Evolutionary conservation across 2,329 filamentous ascomycete species (phyloP).

Genomic region (Zasmidium citrigriseum): DNA sequence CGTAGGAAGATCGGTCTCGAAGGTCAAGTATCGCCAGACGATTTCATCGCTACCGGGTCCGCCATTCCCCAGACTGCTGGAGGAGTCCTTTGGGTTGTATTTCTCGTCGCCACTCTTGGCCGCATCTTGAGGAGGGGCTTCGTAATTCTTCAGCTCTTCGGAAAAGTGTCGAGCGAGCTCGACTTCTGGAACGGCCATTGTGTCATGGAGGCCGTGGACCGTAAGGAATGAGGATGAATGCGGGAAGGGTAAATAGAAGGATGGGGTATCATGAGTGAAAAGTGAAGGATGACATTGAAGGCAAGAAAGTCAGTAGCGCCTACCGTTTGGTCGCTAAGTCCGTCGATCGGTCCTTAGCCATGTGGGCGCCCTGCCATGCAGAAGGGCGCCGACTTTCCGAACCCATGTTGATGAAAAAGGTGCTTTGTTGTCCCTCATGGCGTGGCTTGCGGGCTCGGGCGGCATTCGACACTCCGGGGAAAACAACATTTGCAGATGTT

Average conservation of each 20-base stretch:
- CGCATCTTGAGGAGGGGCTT: constrained; percentile 17
- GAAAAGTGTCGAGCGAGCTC: constrained; percentile 32
- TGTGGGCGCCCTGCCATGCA: neutral
- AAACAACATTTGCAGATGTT: no score
- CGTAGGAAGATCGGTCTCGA: constrained; percentile 60
- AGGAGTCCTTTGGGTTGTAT: constrained; percentile 16
- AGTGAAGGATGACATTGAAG: neutral
- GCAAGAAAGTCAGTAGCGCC: neutral
- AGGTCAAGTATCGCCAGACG: constrained; percentile 61
- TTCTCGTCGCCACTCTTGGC: constrained; percentile 24
- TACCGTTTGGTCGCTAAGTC: neutral
- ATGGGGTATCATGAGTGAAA: neutral
- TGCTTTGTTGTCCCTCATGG: no score
- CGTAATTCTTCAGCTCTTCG: constrained; percentile 18
- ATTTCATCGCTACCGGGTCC: constrained; percentile 38
- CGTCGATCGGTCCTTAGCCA: neutral
- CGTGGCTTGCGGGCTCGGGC: no score
- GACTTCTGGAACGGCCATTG: constrained; percentile 42
- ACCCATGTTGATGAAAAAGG: no score
- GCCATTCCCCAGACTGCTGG: constrained; percentile 16
- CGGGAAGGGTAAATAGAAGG: neutral
- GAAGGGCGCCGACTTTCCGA: neutral
- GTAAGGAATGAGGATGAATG: no score
- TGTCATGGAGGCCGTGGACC: neutral
- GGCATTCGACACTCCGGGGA: no score